These are phyloP conservation scores for Candida dubliniensis DNA, from an alignment of 1,139 yeast species.

Conservation along the genomic window DNA sequence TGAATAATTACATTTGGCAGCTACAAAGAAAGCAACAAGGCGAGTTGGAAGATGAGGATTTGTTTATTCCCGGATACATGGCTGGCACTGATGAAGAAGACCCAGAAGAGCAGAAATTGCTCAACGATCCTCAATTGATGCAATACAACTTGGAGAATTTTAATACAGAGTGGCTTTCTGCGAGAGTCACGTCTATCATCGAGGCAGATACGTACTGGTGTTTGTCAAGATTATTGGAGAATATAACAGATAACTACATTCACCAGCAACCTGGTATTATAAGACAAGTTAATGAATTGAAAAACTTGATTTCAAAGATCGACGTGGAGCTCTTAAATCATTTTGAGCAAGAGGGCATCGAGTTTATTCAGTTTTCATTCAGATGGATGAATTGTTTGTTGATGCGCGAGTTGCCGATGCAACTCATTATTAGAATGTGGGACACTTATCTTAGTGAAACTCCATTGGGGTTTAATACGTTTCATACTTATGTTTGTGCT, in stretches of 20 bases:
- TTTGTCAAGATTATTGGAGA: slow-evolving; percentile 81
- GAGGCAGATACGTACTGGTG: slow-evolving; percentile 99
- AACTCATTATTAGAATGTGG: slow-evolving; percentile 91
- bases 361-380: slow-evolving; percentile 91
- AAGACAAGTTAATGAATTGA: slow-evolving; percentile 81
- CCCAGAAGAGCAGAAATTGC: slow-evolving; percentile 26
- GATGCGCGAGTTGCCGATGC: slow-evolving; percentile 87
- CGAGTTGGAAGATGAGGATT: slow-evolving; percentile 22
- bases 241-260: slow-evolving; percentile 93
- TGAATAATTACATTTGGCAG: slow-evolving; percentile 65
- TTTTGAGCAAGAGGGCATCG: slow-evolving; percentile 76
- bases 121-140: slow-evolving; percentile 26
- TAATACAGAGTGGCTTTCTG: slow-evolving; percentile 65
- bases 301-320: slow-evolving; percentile 75
- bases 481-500: slow-evolving; percentile 98
- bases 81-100: slow-evolving; percentile 27
- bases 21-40: slow-evolving; percentile 28
- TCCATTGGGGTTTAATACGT: slow-evolving; percentile 83
- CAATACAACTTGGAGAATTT: slow-evolving; percentile 37
- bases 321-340: slow-evolving; percentile 74
- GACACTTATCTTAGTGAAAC: slow-evolving; percentile 93
- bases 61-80: slow-evolving; percentile 39
- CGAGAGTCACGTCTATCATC: slow-evolving; percentile 42
- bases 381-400: slow-evolving; percentile 98
- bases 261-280: slow-evolving; percentile 98